Base-by-base conservation (phyloP, 306 rosid genomes). In the Malus orientalis region DNA sequence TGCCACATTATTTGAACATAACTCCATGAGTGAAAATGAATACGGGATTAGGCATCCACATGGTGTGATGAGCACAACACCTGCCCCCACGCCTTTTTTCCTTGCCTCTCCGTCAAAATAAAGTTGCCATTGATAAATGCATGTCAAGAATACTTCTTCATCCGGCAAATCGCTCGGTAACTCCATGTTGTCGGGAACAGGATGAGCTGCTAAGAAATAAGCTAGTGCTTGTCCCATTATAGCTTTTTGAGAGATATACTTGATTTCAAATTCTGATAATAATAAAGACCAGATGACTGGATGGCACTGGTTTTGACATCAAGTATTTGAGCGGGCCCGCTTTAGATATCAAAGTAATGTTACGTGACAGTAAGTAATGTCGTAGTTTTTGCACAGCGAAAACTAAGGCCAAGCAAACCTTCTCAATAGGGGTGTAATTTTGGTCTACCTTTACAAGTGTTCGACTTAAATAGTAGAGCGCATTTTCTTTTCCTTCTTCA, bases 141-240 rank as follows among this genome's bases (percentile, higher is more conserved):
- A 1, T 1, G 20, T 54, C 0, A 0, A 27, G 10, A 71, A 71
- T 1, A 53, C 27, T 0, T 71, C 63, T n/a, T 71, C 42, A 4
- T 53, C 18, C 0, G 0, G 16, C 2, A 49, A 8, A 19, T 53
- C 44, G 0, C 8, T 47, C 1, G 0, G 22, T 1, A 72, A 4
- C 30, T 72, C 62, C 8, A 14, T 51, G 4, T 72, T 12, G 27
- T 4, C 20, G 0, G 8, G 66, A 2, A 53, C 2, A 1, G 9
- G 62, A 29, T 71, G 49, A 12, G 36, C 9, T 0, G 15, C 51
- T 5, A 57, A 12, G 16, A 57, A 72, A 8, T 57, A 13, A 18
- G 30, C 66, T 7, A 55, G 16, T 7, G 67, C 55, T 32, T 57
- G 60, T 0, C 4, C 33, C 4, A 11, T 72, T 72, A 33, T 33